Conservation (phyloP, 78 protist species). For the Thecamonas trahens region DNA sequence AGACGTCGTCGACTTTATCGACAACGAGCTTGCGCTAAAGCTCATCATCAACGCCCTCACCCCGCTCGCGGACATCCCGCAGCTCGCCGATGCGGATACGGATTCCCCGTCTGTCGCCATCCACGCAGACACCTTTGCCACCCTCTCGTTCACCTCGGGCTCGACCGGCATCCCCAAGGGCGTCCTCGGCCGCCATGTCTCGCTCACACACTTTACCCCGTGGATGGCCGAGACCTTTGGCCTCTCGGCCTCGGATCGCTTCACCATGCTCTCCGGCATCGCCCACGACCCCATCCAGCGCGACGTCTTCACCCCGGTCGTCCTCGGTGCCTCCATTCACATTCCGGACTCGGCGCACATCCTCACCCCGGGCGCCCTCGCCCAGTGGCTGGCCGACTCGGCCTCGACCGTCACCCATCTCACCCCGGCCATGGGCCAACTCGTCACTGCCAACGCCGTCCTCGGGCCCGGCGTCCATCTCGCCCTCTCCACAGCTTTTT, state of each 20-base stretch:
- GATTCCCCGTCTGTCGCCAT: background rate
- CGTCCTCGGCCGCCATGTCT: conserved; percentile 54
- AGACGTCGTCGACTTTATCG: conserved; percentile 25
- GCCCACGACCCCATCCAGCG: conserved; percentile 84
- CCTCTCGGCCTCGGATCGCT: conserved; percentile 12
- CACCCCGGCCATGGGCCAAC: conserved; percentile 72
- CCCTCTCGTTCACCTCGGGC: conserved; percentile 59
- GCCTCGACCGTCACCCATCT: conserved; percentile 47
- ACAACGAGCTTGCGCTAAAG: background rate
- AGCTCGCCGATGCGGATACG: background rate
- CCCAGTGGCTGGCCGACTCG: conserved; percentile 37
- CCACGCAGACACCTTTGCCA: conserved; percentile 21
- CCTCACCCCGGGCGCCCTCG: conserved; percentile 52
- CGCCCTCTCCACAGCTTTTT: conserved; percentile 32
- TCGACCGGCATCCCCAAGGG: conserved; percentile 39
- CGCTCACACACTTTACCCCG: conserved; percentile 74
- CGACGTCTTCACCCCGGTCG: conserved; percentile 73
- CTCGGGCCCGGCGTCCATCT: conserved; percentile 10
- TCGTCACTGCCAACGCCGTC: conserved; percentile 45
- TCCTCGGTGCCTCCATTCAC: conserved; percentile 62
- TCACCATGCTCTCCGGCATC: conserved; percentile 70
- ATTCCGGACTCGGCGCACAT: conserved; percentile 56
- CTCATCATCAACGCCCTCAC: background rate
- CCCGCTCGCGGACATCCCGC: background rate
- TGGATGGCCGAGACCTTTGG: conserved; percentile 47